phyloP scores from a whole-genome alignment of 305 asterid species.

The Solanum hybrid region DNA sequence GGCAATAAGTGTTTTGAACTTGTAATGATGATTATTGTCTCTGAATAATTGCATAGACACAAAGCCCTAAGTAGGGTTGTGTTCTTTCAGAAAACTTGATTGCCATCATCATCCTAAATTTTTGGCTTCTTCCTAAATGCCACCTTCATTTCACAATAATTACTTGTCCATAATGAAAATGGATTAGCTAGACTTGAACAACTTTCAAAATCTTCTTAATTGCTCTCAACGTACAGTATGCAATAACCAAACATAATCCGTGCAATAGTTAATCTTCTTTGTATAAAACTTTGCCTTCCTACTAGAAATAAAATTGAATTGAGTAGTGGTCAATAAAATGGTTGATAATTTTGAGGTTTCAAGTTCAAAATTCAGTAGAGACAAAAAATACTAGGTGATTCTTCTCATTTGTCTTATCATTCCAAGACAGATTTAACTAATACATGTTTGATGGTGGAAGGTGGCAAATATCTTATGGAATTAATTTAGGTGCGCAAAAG shows the following conservation, averaged over 20 bases:
- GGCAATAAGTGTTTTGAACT: constrained; percentile 12
- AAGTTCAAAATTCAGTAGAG: too few relatives aligned
- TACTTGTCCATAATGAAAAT: background rate
- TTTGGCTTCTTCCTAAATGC: constrained; percentile 1
- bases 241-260: background rate
- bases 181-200: background rate
- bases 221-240: background rate
- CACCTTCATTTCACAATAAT: constrained; percentile 3
- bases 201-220: background rate
- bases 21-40: constrained; percentile 32
- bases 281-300: background rate
- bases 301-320: background rate
- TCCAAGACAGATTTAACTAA: too few relatives aligned
- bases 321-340: background rate
- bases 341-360: too few relatives aligned
- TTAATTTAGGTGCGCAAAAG: too few relatives aligned
- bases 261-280: background rate
- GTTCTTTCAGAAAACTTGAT: constrained; percentile 31
- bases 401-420: too few relatives aligned
- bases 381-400: too few relatives aligned
- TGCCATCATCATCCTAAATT: constrained; percentile 11
- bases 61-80: constrained; percentile 19
- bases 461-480: too few relatives aligned
- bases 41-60: constrained; percentile 18
- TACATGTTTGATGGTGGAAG: too few relatives aligned